These are phyloP conservation scores for Chrysoporthe cubensis DNA, from an alignment of 2,329 filamentous ascomycete genomes.

Conservation along the genomic window DNA sequence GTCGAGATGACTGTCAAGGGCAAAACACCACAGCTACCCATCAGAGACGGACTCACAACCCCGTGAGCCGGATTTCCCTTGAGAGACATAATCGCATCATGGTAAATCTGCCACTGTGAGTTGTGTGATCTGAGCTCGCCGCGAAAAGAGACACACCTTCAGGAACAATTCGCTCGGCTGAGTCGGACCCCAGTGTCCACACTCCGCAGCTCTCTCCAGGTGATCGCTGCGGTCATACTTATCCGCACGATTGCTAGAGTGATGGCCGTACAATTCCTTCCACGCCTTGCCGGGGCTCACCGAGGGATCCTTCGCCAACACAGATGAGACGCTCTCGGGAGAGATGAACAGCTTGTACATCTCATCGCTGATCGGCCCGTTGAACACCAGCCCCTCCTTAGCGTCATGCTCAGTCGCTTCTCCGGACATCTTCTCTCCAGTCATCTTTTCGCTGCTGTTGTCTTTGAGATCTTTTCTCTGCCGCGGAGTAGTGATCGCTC, in stretches of 20 bases:
- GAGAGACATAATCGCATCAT: constrained; percentile 63
- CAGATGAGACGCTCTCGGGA: constrained; percentile 59
- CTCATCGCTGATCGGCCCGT: constrained; percentile 44
- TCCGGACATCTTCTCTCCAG: constrained; percentile 7
- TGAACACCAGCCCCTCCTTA: constrained; percentile 17
- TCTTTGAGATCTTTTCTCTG: constrained; percentile 23
- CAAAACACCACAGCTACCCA: constrained; percentile 61
- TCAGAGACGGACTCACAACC: constrained; percentile 55
- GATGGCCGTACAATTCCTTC: constrained; percentile 55
- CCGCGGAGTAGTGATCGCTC: constrained; percentile 36
- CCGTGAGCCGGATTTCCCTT: constrained; percentile 55
- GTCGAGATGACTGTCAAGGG: constrained; percentile 72
- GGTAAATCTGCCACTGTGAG: constrained; percentile 56
- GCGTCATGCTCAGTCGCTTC: constrained; percentile 15
- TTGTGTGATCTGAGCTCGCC: background rate
- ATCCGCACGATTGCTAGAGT: constrained; percentile 31
- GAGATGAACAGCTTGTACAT: constrained; percentile 57
- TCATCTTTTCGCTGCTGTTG: constrained; percentile 1
- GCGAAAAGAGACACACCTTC: constrained; percentile 43
- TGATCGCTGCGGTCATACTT: constrained; percentile 43
- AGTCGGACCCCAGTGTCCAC: constrained; percentile 69
- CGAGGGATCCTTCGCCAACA: constrained; percentile 57
- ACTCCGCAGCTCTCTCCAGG: constrained; percentile 58
- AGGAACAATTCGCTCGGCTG: constrained; percentile 71
- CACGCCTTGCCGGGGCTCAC: constrained; percentile 58